Evolutionary conservation across 805 yeast genomes (phyloP).

Genomic region (Saturnispora silvae): DNA sequence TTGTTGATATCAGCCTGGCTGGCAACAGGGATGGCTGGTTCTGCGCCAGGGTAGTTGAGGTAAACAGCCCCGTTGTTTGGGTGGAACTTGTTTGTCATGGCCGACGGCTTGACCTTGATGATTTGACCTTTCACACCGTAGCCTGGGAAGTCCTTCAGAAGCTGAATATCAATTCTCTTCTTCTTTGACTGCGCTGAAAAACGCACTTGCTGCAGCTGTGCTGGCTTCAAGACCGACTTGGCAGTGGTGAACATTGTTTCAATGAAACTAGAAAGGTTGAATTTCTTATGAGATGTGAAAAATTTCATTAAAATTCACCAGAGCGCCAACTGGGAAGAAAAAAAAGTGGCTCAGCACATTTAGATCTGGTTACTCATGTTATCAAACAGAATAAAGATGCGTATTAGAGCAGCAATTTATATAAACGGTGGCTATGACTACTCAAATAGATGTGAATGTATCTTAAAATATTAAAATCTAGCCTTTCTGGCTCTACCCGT

Average conservation of each 20-base stretch:
- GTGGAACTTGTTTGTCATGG: conserved; percentile 73
- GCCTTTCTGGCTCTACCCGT: conserved; percentile 78
- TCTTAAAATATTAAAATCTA: conserved; percentile 36
- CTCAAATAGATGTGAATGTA: not conserved
- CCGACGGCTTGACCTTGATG: conserved; percentile 62
- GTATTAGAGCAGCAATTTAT: no score
- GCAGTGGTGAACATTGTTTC: not conserved
- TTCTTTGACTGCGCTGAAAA: conserved; percentile 39
- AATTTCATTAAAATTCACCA: not conserved
- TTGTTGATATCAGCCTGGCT: conserved; percentile 12
- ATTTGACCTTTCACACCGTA: conserved; percentile 67
- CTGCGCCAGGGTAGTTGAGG: conserved; percentile 28
- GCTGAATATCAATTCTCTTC: conserved; percentile 59
- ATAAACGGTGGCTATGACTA: not conserved
- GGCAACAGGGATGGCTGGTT: conserved; percentile 26
- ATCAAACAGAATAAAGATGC: not conserved
- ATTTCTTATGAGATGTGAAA: conserved; percentile 1
- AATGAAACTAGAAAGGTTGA: not conserved
- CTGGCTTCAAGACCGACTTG: not conserved
- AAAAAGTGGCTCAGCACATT: not conserved
- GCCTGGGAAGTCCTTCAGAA: conserved; percentile 54
- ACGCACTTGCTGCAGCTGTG: conserved; percentile 25
- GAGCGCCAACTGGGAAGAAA: not conserved
- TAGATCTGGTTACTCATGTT: not conserved
- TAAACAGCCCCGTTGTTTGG: conserved; percentile 66